These are phyloP conservation scores for Pseudocercospora fijiensis DNA, from an alignment of 2,329 filamentous ascomycete species.

Conservation along the genomic window DNA sequence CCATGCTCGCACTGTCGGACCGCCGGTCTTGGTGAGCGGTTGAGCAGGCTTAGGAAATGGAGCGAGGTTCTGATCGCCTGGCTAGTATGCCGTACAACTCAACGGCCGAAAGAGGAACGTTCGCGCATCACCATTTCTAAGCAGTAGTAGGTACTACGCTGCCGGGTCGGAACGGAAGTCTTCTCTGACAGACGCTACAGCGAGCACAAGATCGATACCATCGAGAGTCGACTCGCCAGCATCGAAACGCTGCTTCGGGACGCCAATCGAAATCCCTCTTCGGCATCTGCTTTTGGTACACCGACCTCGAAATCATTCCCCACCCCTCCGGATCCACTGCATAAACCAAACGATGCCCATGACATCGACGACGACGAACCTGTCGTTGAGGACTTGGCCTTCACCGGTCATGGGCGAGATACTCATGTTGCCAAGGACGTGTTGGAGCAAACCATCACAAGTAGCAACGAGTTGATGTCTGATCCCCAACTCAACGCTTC, in stretches of 20 bases:
- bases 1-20: constrained; percentile 11
- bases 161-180: not conserved
- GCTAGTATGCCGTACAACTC: constrained; percentile 5
- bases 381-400: not conserved
- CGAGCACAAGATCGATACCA: constrained; percentile 10
- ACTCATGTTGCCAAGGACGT: constrained; percentile 1
- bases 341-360: not conserved
- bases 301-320: not conserved
- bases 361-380: constrained; percentile 1
- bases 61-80: not conserved
- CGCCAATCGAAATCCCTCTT: not conserved
- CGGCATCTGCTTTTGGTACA: not conserved
- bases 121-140: constrained; percentile 8
- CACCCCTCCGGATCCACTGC: not conserved
- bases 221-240: constrained; percentile 5
- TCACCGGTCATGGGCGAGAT: not conserved
- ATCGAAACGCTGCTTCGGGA: constrained; percentile 5
- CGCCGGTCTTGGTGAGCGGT: not conserved
- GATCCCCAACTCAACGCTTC: constrained; percentile 3
- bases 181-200: not conserved
- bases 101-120: constrained; percentile 7
- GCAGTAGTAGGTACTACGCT: not conserved
- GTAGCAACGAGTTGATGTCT: not conserved
- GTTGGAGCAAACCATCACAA: constrained; percentile 7
- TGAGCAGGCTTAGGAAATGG: not conserved